A percentile compares a stretch with the other conserved stretches of the same genome.
Evolutionary conservation across 2,329 filamentous ascomycete species (phyloP).

Genomic region (Amylocarpus encephaloides): DNA sequence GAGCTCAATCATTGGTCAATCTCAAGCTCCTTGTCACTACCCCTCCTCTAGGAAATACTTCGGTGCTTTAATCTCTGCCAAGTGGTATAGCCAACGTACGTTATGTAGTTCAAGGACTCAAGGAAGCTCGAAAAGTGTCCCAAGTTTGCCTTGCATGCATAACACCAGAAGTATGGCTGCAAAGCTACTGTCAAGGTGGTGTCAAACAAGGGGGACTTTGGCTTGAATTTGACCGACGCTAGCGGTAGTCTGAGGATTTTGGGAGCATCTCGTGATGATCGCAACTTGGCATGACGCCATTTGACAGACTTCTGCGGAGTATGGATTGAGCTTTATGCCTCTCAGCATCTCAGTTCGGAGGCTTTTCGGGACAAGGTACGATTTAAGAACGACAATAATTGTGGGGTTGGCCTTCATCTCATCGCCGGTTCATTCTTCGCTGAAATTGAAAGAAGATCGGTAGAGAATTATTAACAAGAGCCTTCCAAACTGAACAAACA

Average conservation of each 20-base stretch:
- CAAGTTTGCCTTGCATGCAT: not conserved
- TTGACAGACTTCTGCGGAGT: not conserved
- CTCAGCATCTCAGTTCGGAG: too few relatives aligned
- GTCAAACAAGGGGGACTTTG: not conserved
- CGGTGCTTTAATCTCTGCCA: not conserved
- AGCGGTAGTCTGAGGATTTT: not conserved
- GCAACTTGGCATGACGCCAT: not conserved
- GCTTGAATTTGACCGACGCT: not conserved
- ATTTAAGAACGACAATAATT: too few relatives aligned
- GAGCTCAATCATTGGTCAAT: not conserved
- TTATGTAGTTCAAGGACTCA: not conserved
- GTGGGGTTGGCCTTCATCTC: too few relatives aligned
- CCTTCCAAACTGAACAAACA: too few relatives aligned
- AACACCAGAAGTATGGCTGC: not conserved
- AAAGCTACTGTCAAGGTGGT: not conserved
- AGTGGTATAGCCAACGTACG: not conserved
- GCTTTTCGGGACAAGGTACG: too few relatives aligned
- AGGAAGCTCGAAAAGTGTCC: not conserved
- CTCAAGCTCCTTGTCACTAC: not conserved
- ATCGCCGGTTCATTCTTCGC: too few relatives aligned
- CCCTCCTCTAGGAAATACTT: not conserved
- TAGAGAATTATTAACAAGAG: too few relatives aligned
- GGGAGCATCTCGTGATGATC: not conserved
- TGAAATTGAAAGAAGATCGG: too few relatives aligned
- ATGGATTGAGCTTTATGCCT: too few relatives aligned